phyloP scores from a whole-genome alignment of 352 stramenopile species.

The Phytopythium mirpurense region DNA sequence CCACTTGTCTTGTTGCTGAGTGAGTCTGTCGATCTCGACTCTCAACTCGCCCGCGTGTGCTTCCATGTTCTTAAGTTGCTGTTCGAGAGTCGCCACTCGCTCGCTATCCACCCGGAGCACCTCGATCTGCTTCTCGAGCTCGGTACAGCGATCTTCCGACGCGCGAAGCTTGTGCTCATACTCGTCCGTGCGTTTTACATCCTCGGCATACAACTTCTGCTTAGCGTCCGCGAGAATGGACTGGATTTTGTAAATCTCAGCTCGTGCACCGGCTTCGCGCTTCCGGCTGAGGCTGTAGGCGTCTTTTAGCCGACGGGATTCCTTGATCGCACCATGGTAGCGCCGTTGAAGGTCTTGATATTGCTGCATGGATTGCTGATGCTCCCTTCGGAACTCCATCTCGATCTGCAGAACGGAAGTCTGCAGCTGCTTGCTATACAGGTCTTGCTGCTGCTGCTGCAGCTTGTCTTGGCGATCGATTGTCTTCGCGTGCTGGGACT shows the following conservation, averaged over 20 bases:
- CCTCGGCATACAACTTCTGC: conserved; percentile 36
- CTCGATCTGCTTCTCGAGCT: conserved; percentile 26
- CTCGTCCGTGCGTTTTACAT: conserved; percentile 32
- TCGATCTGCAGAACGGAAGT: conserved; percentile 53
- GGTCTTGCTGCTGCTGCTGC: conserved; percentile 48
- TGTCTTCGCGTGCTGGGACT: conserved; percentile 39
- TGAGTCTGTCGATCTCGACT: conserved; percentile 18
- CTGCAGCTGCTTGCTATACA: conserved; percentile 53
- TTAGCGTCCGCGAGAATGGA: conserved; percentile 50
- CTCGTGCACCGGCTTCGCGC: conserved; percentile 33
- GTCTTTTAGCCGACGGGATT: conserved; percentile 32
- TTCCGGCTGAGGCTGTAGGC: conserved; percentile 43
- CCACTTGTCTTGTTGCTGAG: conserved; percentile 18
- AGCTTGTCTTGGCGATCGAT: conserved; percentile 47
- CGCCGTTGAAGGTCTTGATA: conserved; percentile 41
- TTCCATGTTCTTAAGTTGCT: conserved; percentile 18
- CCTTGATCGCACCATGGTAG: conserved; percentile 30
- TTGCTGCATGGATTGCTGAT: conserved; percentile 37
- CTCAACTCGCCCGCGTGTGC: conserved; percentile 12
- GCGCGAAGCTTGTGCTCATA: conserved; percentile 38
- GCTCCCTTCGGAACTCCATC: conserved; percentile 68
- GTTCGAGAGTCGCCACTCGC: conserved; percentile 14
- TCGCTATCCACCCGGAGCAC: conserved; percentile 16
- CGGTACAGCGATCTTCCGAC: conserved; percentile 13
- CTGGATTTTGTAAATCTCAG: conserved; percentile 35